A percentile compares a stretch with the other conserved stretches of the same genome.
phyloP scores from a whole-genome alignment of 768 basidiomycete species.

The Tubosaeta sp. region DNA sequence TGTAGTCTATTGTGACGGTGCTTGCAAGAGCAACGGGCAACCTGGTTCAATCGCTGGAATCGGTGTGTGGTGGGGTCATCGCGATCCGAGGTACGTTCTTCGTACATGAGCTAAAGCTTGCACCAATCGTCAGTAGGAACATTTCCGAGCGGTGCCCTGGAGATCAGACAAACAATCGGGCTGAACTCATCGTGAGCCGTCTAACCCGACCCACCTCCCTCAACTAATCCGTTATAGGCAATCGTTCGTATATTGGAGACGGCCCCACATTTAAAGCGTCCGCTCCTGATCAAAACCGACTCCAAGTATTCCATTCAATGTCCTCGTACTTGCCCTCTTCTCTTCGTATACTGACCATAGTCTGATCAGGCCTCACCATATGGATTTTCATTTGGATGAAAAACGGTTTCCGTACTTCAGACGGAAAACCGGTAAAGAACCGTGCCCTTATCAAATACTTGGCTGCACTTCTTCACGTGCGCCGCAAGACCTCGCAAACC shows the following conservation, averaged over 20 bases:
- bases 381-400: slow-evolving; percentile 70
- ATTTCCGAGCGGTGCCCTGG: slow-evolving; percentile 79
- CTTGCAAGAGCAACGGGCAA: slow-evolving; percentile 80
- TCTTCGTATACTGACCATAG: slow-evolving; percentile 4
- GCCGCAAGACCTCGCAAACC: slow-evolving; percentile 47
- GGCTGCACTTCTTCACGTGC: slow-evolving; percentile 52
- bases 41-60: slow-evolving; percentile 66
- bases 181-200: slow-evolving; percentile 69
- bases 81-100: slow-evolving; percentile 50
- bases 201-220: slow-evolving; percentile 7
- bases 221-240: slow-evolving; percentile 54
- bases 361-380: slow-evolving; percentile 51
- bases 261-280: slow-evolving; percentile 48
- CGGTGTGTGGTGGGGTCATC: slow-evolving; percentile 84
- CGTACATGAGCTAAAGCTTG: neutral
- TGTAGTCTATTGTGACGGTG: slow-evolving; percentile 84
- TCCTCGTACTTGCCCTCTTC: slow-evolving; percentile 26
- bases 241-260: slow-evolving; percentile 79
- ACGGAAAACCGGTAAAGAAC: slow-evolving; percentile 67
- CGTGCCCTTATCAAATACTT: slow-evolving; percentile 66
- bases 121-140: slow-evolving; percentile 49
- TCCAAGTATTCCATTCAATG: slow-evolving; percentile 82
- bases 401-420: slow-evolving; percentile 46
- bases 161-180: slow-evolving; percentile 81
- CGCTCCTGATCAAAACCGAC: slow-evolving; percentile 78